These are phyloP conservation scores for Dalbergia cochinchinensis DNA, from an alignment of 306 rosid species.

Conservation along the genomic window DNA sequence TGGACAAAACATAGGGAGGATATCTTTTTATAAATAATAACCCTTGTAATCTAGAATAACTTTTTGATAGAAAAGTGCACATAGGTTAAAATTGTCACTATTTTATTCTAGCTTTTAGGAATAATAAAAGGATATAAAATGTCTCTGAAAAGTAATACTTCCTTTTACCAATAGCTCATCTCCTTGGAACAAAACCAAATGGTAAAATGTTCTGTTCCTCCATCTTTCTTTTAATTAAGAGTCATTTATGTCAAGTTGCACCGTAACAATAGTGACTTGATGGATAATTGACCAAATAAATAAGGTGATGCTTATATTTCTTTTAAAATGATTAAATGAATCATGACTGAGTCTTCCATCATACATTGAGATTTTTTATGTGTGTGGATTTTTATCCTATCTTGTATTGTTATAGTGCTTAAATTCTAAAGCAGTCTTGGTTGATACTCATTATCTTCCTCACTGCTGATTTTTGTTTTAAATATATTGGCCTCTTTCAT, in stretches of 20 bases:
- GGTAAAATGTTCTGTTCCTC: not conserved
- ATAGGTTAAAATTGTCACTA: not conserved
- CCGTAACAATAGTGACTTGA: not conserved
- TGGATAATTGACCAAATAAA: not conserved
- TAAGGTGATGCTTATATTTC: not conserved
- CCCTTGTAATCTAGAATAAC: not conserved
- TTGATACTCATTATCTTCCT: slow-evolving; percentile 10
- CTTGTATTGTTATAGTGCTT: slow-evolving; percentile 34
- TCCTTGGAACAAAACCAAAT: not conserved
- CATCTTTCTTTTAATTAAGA: slow-evolving; percentile 6
- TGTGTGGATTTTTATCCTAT: slow-evolving; percentile 16
- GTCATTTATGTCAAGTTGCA: not conserved
- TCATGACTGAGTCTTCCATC: not conserved
- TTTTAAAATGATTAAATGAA: slow-evolving; percentile 3
- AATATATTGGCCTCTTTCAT: slow-evolving; percentile 28
- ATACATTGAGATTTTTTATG: slow-evolving; percentile 12
- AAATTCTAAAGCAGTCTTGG: slow-evolving; percentile 34
- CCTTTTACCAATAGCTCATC: not conserved
- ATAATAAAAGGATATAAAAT: not conserved
- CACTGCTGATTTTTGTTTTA: slow-evolving; percentile 10
- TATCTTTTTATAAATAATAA: not conserved
- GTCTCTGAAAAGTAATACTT: slow-evolving; percentile 15
- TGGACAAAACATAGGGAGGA: not conserved
- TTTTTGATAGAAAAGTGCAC: not conserved
- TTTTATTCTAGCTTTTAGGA: not conserved